Base-by-base conservation (phyloP, 305 asterid species). In the Vinca major region DNA sequence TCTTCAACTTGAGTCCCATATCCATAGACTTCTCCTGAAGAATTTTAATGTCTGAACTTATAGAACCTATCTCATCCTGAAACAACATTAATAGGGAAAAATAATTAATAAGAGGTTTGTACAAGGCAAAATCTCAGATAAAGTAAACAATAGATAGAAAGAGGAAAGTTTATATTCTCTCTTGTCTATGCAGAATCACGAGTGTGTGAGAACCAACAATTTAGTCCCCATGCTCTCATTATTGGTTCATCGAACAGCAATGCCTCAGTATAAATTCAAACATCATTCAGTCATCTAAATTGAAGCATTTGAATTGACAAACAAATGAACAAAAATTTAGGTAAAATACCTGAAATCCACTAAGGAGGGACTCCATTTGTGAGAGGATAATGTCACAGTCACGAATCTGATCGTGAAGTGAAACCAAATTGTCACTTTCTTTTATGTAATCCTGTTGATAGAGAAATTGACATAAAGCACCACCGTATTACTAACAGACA, bases 1-100 rank as follows among this genome's bases (percentile, higher is more conserved):
- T 93, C 81, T 90, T 93, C 77, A 93, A 84, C 88, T 86, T 93
- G 72, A 93, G 90, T 69, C 99, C 99, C 99, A 90, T 93, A 82
- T 90, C 95, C 96, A 90, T 86, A 58, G 97, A 93, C 85, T 88
- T 88, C 80, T 90, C 98, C 77, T 92, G 98, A 73, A 92, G 97
- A 74, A 88, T 82, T 85, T 92, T 92, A 79, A 93, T 93, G 70
- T 93, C 91, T 40, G 95, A 93, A 79, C 99, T 93, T 81, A 93
- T 93, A 57, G 99, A 89, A 68, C 99, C 99, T 78, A 93, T 90
- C 86, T 93, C 99, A 39, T 77, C 81, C 99, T 92, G 74, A 68
- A 60, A 82, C 67, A 86, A 65, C 39, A 62, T 66, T 58, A 12
- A 57, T n/a, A 68, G 51, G 45, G 78, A 49, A 67, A 76, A 17